These are phyloP conservation scores for Eutrema salsugineum DNA, from an alignment of 441 rosid genomes.

Conservation along the genomic window DNA sequence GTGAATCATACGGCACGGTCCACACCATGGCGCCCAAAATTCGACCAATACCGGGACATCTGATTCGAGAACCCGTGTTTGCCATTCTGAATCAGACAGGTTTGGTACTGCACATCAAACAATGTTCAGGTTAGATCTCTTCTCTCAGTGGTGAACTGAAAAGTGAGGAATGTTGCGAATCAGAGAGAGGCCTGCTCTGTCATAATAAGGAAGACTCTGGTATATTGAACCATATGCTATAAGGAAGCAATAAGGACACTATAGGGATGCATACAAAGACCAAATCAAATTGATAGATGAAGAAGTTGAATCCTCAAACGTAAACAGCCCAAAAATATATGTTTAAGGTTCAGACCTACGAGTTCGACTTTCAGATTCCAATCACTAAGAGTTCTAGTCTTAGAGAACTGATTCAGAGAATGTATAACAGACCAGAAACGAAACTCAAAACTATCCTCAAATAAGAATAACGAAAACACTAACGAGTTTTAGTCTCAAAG, in stretches of 20 bases:
- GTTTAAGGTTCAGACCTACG: background rate
- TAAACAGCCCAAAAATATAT: background rate
- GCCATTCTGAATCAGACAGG: conserved; percentile 68
- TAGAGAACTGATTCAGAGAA: background rate
- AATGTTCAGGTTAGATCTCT: background rate
- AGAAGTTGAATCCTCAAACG: conserved; percentile 2
- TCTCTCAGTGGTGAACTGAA: background rate
- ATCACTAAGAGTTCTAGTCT: background rate
- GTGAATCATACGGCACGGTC: conserved; percentile 93
- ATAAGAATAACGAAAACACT: background rate
- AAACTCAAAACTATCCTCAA: background rate
- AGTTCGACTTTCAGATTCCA: background rate
- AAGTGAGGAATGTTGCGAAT: background rate
- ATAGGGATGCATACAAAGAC: background rate
- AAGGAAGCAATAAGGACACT: background rate
- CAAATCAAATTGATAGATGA: background rate
- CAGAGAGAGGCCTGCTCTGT: background rate
- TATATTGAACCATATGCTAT: background rate
- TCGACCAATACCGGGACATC: conserved; percentile 72
- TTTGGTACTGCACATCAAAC: conserved; percentile 46
- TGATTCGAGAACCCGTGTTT: conserved; percentile 65
- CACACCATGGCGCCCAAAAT: conserved; percentile 99
- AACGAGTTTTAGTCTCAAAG: background rate
- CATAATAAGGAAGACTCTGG: background rate
- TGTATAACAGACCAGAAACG: background rate